These are phyloP conservation scores for Gracilariopsis chorda DNA, from an alignment of 23 red algal genomes.

Conservation along the genomic window DNA sequence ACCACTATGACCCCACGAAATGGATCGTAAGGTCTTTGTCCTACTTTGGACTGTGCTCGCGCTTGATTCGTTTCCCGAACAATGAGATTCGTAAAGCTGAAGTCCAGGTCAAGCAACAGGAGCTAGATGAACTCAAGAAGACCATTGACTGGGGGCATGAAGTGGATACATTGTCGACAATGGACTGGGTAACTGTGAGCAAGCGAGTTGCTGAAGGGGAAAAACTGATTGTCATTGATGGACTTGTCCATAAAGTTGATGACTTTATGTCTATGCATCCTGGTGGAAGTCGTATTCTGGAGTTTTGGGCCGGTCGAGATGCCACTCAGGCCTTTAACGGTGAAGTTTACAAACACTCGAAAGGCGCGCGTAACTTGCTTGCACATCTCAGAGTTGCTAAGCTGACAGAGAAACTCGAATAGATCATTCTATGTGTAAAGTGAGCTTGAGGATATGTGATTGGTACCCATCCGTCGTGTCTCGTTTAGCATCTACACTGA, in stretches of 20 bases:
- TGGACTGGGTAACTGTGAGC: constrained; percentile 77
- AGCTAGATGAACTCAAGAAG: constrained; percentile 88
- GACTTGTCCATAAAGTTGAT: constrained; percentile 87
- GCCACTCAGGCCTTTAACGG: constrained; percentile 96
- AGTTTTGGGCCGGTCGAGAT: constrained; percentile 97
- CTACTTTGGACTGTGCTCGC: constrained; percentile 74
- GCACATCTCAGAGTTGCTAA: constrained; percentile 82
- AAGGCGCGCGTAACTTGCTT: constrained; percentile 88
- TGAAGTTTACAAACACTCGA: constrained; percentile 97
- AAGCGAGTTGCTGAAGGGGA: constrained; percentile 60
- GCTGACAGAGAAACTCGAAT: constrained; percentile 75
- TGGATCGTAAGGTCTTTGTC: constrained; percentile 85
- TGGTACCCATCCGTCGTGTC: too few relatives aligned
- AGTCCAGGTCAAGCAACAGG: constrained; percentile 88
- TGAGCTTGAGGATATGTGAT: constrained; percentile 30
- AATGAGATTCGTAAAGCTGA: constrained; percentile 95
- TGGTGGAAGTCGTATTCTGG: constrained; percentile 80
- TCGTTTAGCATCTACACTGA: too few relatives aligned
- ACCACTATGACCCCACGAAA: constrained; percentile 99
- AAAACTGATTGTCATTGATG: constrained; percentile 84
- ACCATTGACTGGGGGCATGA: constrained; percentile 90
- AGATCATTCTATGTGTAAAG: constrained; percentile 27
- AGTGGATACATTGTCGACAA: constrained; percentile 47
- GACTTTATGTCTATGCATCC: constrained; percentile 88
- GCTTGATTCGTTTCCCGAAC: constrained; percentile 87